These are phyloP conservation scores for Leavenworthia alabamica DNA, from an alignment of 345 rosid species.

Conservation along the genomic window DNA sequence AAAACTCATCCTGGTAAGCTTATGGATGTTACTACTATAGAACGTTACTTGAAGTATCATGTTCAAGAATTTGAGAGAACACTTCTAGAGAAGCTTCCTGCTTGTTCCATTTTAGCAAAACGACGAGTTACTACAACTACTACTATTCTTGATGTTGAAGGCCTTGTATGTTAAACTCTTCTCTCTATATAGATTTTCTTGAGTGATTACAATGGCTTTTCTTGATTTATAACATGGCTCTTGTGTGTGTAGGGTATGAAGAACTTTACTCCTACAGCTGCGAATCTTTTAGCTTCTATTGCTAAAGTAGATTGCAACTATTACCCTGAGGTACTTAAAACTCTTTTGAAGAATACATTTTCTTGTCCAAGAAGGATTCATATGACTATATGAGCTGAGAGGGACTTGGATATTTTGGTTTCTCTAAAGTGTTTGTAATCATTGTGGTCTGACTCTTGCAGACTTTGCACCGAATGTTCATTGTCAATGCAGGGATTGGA, in stretches of 20 bases:
- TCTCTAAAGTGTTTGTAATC: conserved; percentile 29
- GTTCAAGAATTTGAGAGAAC: conserved; percentile 94
- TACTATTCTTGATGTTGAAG: conserved; percentile 82
- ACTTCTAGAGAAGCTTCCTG: conserved; percentile 73
- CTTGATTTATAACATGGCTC: not conserved
- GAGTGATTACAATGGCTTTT: not conserved
- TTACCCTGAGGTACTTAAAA: conserved; percentile 72
- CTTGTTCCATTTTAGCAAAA: conserved; percentile 81
- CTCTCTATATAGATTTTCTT: not conserved
- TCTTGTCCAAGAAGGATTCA: not conserved
- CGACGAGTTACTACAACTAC: conserved; percentile 70
- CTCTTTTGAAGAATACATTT: conserved; percentile 14
- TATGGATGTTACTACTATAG: conserved; percentile 72
- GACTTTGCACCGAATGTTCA: conserved; percentile 86
- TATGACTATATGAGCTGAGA: conserved; percentile 11
- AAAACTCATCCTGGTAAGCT: conserved; percentile 83
- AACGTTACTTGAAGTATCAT: conserved; percentile 82
- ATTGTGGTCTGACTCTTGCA: conserved; percentile 38
- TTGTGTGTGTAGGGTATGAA: conserved; percentile 59
- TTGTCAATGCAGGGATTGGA: conserved; percentile 94
- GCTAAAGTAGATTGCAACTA: conserved; percentile 73
- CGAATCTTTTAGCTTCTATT: conserved; percentile 68
- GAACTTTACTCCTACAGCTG: conserved; percentile 74
- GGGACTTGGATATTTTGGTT: conserved; percentile 20
- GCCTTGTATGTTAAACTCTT: conserved; percentile 46